Base-by-base conservation (phyloP, 768 basidiomycete genomes). In the Chlorophyllum brunneum region DNA sequence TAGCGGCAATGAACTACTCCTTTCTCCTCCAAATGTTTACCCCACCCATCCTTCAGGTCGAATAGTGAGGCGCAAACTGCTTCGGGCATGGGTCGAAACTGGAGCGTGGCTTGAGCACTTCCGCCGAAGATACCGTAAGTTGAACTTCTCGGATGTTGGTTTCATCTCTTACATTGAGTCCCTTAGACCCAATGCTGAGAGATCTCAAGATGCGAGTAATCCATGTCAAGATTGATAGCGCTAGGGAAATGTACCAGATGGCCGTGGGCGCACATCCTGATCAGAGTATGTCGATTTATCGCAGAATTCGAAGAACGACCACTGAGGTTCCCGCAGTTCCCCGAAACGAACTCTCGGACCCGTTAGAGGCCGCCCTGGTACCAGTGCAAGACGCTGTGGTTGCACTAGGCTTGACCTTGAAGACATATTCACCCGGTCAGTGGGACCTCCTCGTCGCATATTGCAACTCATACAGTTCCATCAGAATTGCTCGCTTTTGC, bases 71-170 rank as follows among this genome's bases (percentile, higher is more conserved):
- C 76, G 77, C 20, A 84, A 76, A 60, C 74, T 92, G 3, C 74
- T 92, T 42, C 79, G 91, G 29, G 86, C 85, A 24, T 92, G 91
- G 91, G 76, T 90, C 15, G 91, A 93, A 63, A 67, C 85, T 6
- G 69, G 77, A 34, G 78, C 87, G 2, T 92, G 83, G 82, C 59
- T 85, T 16, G 67, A 73, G 3, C 79, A 88, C 48, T 88, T 76
- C 56, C 75, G 71, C 48, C 76, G 74, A 30, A 62, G 69, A 23
- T 58, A 80, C 56, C 63, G 80, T 82, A 63, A 22, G 70, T 51
- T 13, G 13, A 48, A 44, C 44, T 37, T 48, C 18, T 36, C 30
- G 11, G 44, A 23, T 6, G 22, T 5, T 6, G 5, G 16, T 30
- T 16, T 29, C 26, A 31, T 16, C 7, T n/a, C 11, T 1, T 31